phyloP scores from a whole-genome alignment of 176 grass and related monocot species.

The Oryza meridionalis region DNA sequence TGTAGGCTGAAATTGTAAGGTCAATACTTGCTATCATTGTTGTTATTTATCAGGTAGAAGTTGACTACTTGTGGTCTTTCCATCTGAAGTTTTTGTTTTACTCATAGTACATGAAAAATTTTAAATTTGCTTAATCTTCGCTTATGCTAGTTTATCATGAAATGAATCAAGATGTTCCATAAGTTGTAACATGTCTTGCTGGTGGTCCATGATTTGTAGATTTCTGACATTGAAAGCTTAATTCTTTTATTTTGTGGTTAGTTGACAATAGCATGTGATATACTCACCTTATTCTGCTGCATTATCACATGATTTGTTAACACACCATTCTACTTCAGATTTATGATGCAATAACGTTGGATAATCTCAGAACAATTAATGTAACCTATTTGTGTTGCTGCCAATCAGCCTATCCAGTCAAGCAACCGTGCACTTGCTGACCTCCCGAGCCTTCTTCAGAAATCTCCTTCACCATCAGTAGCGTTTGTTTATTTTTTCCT shows the following conservation, averaged over 20 bases:
- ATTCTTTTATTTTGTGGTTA: not conserved
- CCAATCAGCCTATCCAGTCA: not conserved
- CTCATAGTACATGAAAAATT: not conserved
- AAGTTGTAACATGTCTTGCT: not conserved
- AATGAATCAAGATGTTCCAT: not conserved
- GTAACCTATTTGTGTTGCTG: not conserved
- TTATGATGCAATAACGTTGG: not conserved
- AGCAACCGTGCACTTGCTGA: too few relatives aligned
- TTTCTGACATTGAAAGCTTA: slow-evolving; percentile 20
- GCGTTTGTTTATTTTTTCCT: not conserved
- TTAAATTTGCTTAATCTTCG: slow-evolving; percentile 9
- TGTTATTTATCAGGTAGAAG: not conserved
- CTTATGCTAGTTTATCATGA: not conserved
- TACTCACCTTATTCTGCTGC: slow-evolving; percentile 18
- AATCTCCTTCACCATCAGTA: not conserved
- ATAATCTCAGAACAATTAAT: not conserved
- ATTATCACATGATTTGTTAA: slow-evolving; percentile 28
- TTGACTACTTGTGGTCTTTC: not conserved
- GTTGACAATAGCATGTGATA: slow-evolving; percentile 18
- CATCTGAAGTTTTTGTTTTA: not conserved
- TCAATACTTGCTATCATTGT: slow-evolving; percentile 1
- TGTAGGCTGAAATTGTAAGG: not conserved
- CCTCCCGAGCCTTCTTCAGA: not conserved
- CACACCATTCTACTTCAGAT: not conserved
- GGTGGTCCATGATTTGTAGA: not conserved